Base-by-base conservation (phyloP, 2,329 filamentous ascomycete genomes). In the Phialophora expanda region DNA sequence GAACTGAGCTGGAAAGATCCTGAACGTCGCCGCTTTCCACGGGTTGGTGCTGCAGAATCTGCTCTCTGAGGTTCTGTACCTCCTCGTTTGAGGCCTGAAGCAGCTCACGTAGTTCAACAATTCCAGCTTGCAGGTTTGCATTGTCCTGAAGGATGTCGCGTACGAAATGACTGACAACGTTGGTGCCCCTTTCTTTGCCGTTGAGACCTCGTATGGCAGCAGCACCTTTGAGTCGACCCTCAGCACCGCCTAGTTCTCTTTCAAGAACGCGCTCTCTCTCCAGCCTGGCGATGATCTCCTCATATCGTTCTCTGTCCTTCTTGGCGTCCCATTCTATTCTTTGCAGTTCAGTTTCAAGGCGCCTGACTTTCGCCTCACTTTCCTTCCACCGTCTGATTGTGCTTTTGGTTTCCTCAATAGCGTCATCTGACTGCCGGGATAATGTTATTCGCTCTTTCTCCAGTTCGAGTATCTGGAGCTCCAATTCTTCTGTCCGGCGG, bases 101-200 rank as follows among this genome's bases (percentile, higher is more conserved):
- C 87, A 99, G 89, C 75, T 97, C 93, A 20, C 93, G 86, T 56
- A 99, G 81, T 79, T 99, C 95, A 60, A 93, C 87, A 66, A 98
- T 96, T 17, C 93, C 93, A 69, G 95, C 85, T 76, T 99, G 95
- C 53, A 99, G 81, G 72, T 92, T 97, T 9, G 93, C 92, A 75
- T 99, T 99, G 77, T 99, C 95, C 74, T 96, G 90, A 20, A 99
- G 82, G 63, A 99, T 91, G 76, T 98, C 95, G 71, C 93, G 92
- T 63, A 99, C 95, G 73, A 99, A 98, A 75, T 96, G 92, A 22
- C 92, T 93, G n/a, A 98, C 92, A 44, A 96, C 92, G 65, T 83
- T 88, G 48, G 90, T 79, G 2, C 87, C 87, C 70, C 87, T 89
- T 30, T 85, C 84, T 17, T 66, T 64, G 2, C 46, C 60, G 12